Evolutionary conservation across 2,329 filamentous ascomycete genomes (phyloP).

Genomic region (Aureobasidium sp.): DNA sequence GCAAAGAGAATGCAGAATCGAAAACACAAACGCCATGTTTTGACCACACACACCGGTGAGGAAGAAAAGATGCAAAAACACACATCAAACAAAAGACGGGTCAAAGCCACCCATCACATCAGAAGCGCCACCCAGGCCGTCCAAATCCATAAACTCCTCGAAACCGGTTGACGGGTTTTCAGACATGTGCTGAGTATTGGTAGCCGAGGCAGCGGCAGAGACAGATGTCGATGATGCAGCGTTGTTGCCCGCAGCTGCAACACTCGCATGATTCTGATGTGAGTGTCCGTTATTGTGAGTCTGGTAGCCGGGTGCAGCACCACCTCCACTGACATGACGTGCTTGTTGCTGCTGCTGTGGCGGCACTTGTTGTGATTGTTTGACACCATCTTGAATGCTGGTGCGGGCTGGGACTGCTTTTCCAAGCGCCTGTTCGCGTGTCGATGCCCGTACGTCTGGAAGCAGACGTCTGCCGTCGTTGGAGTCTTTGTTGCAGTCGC

Average conservation of each 20-base stretch:
- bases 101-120: slow-evolving; percentile 2
- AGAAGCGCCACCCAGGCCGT: slow-evolving; percentile 22
- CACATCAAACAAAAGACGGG: neutral
- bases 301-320: slow-evolving; percentile 12
- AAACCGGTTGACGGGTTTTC: slow-evolving; percentile 16
- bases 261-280: neutral
- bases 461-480: neutral
- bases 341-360: slow-evolving; percentile 15
- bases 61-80: neutral
- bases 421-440: slow-evolving; percentile 33
- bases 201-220: neutral
- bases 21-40: neutral
- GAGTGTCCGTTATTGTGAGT: slow-evolving; percentile 4
- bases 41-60: neutral
- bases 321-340: slow-evolving; percentile 3
- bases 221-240: neutral
- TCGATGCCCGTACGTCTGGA: slow-evolving; percentile 13
- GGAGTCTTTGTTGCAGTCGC: slow-evolving; percentile 23
- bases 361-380: slow-evolving; percentile 16
- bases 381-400: slow-evolving; percentile 32
- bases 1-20: neutral
- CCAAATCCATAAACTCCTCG: slow-evolving; percentile 37
- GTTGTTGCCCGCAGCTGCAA: neutral
- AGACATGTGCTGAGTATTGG: slow-evolving; percentile 4
- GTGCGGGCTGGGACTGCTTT: slow-evolving; percentile 30